A percentile compares a stretch with the other conserved stretches of the same genome.
These are phyloP conservation scores for Aspergillus amoenus DNA, from an alignment of 2,329 filamentous ascomycete genomes.

Conservation along the genomic window DNA sequence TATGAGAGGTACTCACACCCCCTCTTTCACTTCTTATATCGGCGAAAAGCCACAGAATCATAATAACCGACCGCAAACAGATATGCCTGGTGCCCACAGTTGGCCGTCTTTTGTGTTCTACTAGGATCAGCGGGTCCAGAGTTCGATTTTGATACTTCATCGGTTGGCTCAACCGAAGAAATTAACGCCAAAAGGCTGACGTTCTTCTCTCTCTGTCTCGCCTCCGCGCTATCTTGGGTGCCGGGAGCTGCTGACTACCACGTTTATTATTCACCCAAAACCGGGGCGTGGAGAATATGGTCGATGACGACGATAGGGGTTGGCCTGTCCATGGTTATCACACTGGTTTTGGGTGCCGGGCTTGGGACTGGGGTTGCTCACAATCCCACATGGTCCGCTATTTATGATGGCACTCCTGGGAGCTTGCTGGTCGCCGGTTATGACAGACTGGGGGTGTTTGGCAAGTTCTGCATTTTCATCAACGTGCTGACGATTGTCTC, in stretches of 20 bases:
- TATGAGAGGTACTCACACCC: constrained; percentile 40
- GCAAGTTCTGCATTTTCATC: constrained; percentile 45
- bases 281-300: constrained; percentile 38
- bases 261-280: constrained; percentile 43
- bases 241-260: constrained; percentile 44
- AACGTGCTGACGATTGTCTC: constrained; percentile 44
- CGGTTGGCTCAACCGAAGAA: constrained; percentile 24
- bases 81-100: constrained; percentile 43
- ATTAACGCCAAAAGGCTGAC: constrained; percentile 38
- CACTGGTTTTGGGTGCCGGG: constrained; percentile 42
- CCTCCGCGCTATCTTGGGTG: constrained; percentile 35
- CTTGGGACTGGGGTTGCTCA: constrained; percentile 41
- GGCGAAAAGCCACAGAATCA: too few species aligned
- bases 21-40: too few species aligned
- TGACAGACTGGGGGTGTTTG: constrained; percentile 41
- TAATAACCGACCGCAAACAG: constrained; percentile 16
- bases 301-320: constrained; percentile 38
- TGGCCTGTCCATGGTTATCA: constrained; percentile 33
- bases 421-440: constrained; percentile 41
- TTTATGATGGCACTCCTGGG: constrained; percentile 31
- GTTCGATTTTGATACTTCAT: constrained; percentile 33
- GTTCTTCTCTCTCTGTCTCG: constrained; percentile 39
- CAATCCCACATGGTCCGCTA: constrained; percentile 22
- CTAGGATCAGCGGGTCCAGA: constrained; percentile 40
- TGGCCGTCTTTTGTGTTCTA: constrained; percentile 42